Base-by-base conservation (phyloP, 1,139 yeast species). In the Magnusiomyces clavatus region DNA sequence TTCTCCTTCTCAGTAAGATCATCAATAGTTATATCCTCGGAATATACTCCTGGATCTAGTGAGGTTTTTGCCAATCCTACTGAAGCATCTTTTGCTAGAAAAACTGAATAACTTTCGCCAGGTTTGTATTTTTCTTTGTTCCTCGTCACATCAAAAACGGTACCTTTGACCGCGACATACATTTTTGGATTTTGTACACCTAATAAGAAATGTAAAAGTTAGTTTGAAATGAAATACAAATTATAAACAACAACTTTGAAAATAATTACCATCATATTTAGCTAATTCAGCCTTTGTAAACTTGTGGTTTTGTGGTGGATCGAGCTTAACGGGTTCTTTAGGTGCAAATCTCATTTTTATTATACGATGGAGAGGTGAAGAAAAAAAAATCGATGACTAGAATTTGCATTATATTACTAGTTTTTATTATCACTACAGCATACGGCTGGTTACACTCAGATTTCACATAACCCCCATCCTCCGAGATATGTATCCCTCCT, bases 31-130 rank as follows among this genome's bases (percentile, higher is more conserved):
- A 92, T 75, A 54, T 78, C 89, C n/a, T 58, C 58, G 57, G 86
- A 75, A n/a, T 72, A 73, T 56, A 84, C 76, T 13, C 90, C 90
- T 8, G 50, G 70, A 31, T 73, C 72, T 48, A 80, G 67, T 35
- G 80, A 74, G 51, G 76, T 80, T 64, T 71, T 78, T 17, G 77
- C 86, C 52, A 88, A 70, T 2, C 89, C 82, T 54, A 94, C 69
- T 19, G 87, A 81, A 14, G 86, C 85, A 58, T 88, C 96, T 59
- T 78, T 81, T 2, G 90, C 96, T 6, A 83, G 86, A 49, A 88
- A 75, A 38, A 75, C 78, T 61, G 81, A 81, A 68, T 88, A 88
- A 34, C 83, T 80, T 57, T 81, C 78, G 0, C 88, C 92, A 1
- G 83, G 83, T 0, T 94, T 95, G 62, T 88, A 88, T 46, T 81